Evolutionary conservation across 345 rosid genomes (phyloP), one percentile per base, ranked within the genome.

Genomic region (Lepidium africanum): DNA sequence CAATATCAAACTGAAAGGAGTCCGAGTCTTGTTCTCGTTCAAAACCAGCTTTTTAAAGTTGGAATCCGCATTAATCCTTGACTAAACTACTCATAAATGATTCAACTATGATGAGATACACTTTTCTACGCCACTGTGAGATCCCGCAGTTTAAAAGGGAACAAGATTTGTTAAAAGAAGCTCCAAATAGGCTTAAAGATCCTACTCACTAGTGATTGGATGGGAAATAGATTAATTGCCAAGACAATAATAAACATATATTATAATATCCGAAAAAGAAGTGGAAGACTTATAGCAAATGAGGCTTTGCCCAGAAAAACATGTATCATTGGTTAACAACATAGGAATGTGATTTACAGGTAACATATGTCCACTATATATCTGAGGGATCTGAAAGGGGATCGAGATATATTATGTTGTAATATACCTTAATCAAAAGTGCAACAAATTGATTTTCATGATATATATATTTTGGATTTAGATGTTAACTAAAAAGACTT

Each of bases 181-280:
- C 19, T 39, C 48, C 47, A 50, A 32, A 17, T 40, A 36, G 14
- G n/a, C 69, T 49, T 50, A 30, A 9, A 40, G 71, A 53, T 66
- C 71, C 62, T 53, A 53, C 41, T 15, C 32, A 32, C 33, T 54
- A 53, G 33, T 66, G 42, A 66, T 42, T 66, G 62, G 71, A 42
- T 32, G 43, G 9, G 32, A 65, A 14, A 25, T 41, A 65, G 15
- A 48, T 9, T 36, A 45, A 62, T 9, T 32, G 30, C 15, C 15
- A 2, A 27, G 37, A 9, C 35, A 30, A 30, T 6, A 30, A 6
- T 30, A 13, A 11, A 17, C 13, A 51, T 19, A 65, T 35, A 50
- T 9, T 33, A n/a, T 36, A 49, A 23, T 64, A n/a, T 9, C 12
- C 10, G 12, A 21, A 13, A 5, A 38, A 40, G 45, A 54, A 55